Conservation (phyloP, 305 asterid genomes). For the Fraxinus platypoda region DNA sequence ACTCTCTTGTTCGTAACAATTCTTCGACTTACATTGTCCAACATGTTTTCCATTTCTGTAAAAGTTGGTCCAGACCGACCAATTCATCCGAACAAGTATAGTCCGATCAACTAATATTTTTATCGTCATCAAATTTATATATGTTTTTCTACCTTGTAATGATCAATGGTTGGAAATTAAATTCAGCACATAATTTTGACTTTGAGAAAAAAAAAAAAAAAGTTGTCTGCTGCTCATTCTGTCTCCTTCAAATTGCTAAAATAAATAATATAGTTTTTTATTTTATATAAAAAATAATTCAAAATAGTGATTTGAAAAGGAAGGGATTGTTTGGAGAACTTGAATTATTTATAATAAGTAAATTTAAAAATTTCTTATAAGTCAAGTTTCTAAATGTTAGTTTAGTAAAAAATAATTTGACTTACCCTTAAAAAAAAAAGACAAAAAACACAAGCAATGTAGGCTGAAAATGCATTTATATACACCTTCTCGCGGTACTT, state of each 20-base stretch:
- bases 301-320: not conserved
- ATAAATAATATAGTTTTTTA: not conserved
- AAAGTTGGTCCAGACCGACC: not conserved
- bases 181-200: not conserved
- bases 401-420: no score
- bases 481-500: no score
- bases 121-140: not conserved
- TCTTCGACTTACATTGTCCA: not conserved
- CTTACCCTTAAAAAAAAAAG: no score
- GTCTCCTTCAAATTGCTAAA: constrained; percentile 33
- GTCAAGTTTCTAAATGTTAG: no score
- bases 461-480: no score
- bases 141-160: not conserved
- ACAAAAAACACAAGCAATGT: no score
- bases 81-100: no score
- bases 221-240: constrained; percentile 1
- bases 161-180: not conserved
- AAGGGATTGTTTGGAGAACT: not conserved
- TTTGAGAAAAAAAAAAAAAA: not conserved
- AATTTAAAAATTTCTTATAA: not conserved
- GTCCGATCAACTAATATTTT: not conserved
- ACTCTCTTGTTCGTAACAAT: not conserved
- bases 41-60: no score
- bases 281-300: not conserved
- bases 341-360: no score